phyloP scores from a whole-genome alignment of 169 alveolate species.

The Theileria orientalis region DNA sequence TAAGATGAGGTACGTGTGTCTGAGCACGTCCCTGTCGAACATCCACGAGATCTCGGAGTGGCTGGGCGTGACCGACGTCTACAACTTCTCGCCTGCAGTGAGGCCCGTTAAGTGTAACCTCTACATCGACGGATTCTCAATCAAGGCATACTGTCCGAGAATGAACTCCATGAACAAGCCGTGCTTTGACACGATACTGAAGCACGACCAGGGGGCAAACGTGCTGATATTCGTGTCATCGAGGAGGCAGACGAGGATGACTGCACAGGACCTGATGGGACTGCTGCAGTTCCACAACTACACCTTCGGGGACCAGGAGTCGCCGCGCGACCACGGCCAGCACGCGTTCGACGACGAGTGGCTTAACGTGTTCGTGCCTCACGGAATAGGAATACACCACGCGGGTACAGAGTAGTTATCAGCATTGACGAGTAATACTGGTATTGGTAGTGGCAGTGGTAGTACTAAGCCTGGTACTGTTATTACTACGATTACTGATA shows the following conservation, averaged over 20 bases:
- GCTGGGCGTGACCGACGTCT: slow-evolving; percentile 95
- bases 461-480: background rate
- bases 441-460: no score
- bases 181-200: slow-evolving; percentile 64
- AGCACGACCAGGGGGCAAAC: slow-evolving; percentile 91
- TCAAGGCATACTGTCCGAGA: slow-evolving; percentile 75
- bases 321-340: slow-evolving; percentile 26
- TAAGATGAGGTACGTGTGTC: slow-evolving; percentile 90
- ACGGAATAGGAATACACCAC: slow-evolving; percentile 89
- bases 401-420: slow-evolving; percentile 43
- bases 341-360: slow-evolving; percentile 79
- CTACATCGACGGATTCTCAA: slow-evolving; percentile 90
- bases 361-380: slow-evolving; percentile 82
- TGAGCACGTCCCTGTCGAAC: slow-evolving; percentile 98
- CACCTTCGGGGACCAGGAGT: slow-evolving; percentile 10
- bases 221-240: slow-evolving; percentile 95
- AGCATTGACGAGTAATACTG: no score
- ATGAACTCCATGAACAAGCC: slow-evolving; percentile 75
- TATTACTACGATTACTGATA: background rate
- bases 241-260: slow-evolving; percentile 96
- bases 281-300: slow-evolving; percentile 41
- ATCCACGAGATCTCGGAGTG: slow-evolving; percentile 97
- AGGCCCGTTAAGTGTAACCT: slow-evolving; percentile 98
- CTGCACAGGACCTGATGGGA: slow-evolving; percentile 88
- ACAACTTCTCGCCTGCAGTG: slow-evolving; percentile 96